Percentiles rank a stretch among this genome's conserved stretches.
phyloP scores from a whole-genome alignment of 208 protist genomes.

The Novymonas esmeraldas region DNA sequence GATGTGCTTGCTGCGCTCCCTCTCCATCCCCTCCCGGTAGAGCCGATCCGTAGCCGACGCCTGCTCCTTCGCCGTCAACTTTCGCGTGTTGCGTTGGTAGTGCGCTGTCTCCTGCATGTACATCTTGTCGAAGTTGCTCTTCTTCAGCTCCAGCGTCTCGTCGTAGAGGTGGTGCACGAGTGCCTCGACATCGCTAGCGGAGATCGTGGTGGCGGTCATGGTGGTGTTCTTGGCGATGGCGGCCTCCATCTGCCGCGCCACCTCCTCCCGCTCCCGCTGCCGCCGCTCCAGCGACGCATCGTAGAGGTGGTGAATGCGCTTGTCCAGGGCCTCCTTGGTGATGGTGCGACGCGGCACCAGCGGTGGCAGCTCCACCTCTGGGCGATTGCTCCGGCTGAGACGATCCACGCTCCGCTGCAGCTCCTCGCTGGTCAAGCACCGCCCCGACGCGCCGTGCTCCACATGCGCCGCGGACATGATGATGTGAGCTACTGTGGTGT shows the following conservation, averaged over 20 bases:
- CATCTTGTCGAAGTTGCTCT: constrained; percentile 53
- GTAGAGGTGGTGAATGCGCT: constrained; percentile 81
- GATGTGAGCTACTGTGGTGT: not conserved
- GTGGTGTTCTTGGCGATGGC: constrained; percentile 49
- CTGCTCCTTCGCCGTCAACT: constrained; percentile 46
- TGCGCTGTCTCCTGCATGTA: constrained; percentile 39
- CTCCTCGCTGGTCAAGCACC: constrained; percentile 61
- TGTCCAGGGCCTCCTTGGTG: constrained; percentile 51
- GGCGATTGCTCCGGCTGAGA: constrained; percentile 41
- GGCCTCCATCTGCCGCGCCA: constrained; percentile 50
- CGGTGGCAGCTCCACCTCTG: constrained; percentile 49
- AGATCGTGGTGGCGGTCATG: constrained; percentile 33
- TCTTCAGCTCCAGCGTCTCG: constrained; percentile 54
- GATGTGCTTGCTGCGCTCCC: constrained; percentile 76
- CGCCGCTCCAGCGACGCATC: constrained; percentile 75
- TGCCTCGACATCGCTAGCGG: constrained; percentile 40
- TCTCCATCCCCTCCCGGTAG: constrained; percentile 79
- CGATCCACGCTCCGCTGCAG: constrained; percentile 75
- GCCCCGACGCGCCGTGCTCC: constrained; percentile 11
- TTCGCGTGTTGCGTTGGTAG: constrained; percentile 37
- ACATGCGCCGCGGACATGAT: constrained; percentile 23
- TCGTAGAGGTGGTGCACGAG: constrained; percentile 78
- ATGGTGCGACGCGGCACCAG: constrained; percentile 43
- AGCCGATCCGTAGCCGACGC: constrained; percentile 44
- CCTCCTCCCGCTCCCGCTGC: constrained; percentile 44